Percentiles rank a stretch among this genome's conserved stretches.
phyloP scores from a whole-genome alignment of 345 rosid genomes.

The Cardamine occulta region DNA sequence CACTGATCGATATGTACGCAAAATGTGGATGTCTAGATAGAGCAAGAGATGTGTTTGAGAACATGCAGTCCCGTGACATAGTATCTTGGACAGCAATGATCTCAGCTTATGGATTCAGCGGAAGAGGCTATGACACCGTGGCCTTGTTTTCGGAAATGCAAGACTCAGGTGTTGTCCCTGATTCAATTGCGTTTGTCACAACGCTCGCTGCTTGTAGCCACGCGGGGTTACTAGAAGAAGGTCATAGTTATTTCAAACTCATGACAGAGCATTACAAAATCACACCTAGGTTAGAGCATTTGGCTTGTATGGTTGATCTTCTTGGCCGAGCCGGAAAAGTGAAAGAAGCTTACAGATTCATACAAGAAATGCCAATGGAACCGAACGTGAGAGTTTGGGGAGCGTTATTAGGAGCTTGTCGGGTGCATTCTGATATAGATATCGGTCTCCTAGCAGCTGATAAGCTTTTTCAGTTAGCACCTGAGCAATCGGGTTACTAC shows the following conservation, averaged over 20 bases:
- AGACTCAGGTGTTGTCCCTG: slow-evolving; percentile 62
- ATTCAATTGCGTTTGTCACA: slow-evolving; percentile 75
- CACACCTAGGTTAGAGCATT: slow-evolving; percentile 67
- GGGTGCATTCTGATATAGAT: slow-evolving; percentile 57
- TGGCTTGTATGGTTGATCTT: slow-evolving; percentile 77
- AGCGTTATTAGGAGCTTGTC: slow-evolving; percentile 67
- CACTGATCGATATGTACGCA: slow-evolving; percentile 73
- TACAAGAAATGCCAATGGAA: slow-evolving; percentile 58
- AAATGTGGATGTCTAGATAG: slow-evolving; percentile 65
- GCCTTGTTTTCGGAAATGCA: slow-evolving; percentile 61
- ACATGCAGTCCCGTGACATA: slow-evolving; percentile 61
- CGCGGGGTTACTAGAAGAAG: slow-evolving; percentile 66
- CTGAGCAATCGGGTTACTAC: slow-evolving; percentile 67
- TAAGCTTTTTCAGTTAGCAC: slow-evolving; percentile 60
- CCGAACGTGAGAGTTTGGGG: slow-evolving; percentile 84
- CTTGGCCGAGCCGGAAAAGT: slow-evolving; percentile 69
- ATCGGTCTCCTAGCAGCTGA: slow-evolving; percentile 77
- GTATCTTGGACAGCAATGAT: slow-evolving; percentile 84
- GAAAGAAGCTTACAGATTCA: slow-evolving; percentile 62
- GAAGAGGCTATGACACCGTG: slow-evolving; percentile 63
- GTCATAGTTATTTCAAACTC: slow-evolving; percentile 51
- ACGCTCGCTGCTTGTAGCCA: slow-evolving; percentile 81
- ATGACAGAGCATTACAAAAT: slow-evolving; percentile 59
- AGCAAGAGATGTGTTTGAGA: slow-evolving; percentile 65
- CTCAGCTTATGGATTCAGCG: slow-evolving; percentile 73